These are phyloP conservation scores for Taphrina deformans DNA, from an alignment of 1,139 yeast species.

Conservation along the genomic window DNA sequence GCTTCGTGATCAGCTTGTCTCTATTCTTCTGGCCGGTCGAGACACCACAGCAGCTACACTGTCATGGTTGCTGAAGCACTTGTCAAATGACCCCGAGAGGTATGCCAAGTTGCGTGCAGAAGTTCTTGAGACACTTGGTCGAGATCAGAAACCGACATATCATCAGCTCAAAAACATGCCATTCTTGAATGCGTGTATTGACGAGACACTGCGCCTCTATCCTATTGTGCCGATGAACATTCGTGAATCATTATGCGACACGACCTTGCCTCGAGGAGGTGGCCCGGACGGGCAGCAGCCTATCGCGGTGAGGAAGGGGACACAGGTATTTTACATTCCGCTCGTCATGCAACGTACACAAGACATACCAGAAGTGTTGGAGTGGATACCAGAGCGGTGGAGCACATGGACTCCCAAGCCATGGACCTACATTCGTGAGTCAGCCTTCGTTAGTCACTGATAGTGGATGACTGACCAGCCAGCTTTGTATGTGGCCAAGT, in stretches of 20 bases:
- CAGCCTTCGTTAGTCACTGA: neutral
- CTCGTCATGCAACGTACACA: conserved; percentile 53
- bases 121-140: conserved; percentile 40
- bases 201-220: conserved; percentile 56
- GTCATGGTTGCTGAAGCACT: conserved; percentile 52
- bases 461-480: neutral
- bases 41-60: conserved; percentile 31
- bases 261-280: conserved; percentile 57
- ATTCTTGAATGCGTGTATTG: conserved; percentile 42
- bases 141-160: conserved; percentile 47
- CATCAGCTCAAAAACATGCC: conserved; percentile 55
- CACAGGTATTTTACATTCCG: conserved; percentile 51
- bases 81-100: conserved; percentile 51
- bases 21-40: conserved; percentile 46
- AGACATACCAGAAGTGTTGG: conserved; percentile 53
- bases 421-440: conserved; percentile 42
- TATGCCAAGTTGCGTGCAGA: conserved; percentile 50
- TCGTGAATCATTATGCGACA: conserved; percentile 52
- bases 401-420: conserved; percentile 37
- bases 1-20: conserved; percentile 56
- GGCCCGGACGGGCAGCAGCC: conserved; percentile 52
- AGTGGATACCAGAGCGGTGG: conserved; percentile 58
- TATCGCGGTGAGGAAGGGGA: conserved; percentile 52
- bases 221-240: conserved; percentile 59
- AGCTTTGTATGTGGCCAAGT: conserved; percentile 4